These are phyloP conservation scores for Candida coquimbonensis DNA, from an alignment of 805 yeast genomes.

Conservation along the genomic window DNA sequence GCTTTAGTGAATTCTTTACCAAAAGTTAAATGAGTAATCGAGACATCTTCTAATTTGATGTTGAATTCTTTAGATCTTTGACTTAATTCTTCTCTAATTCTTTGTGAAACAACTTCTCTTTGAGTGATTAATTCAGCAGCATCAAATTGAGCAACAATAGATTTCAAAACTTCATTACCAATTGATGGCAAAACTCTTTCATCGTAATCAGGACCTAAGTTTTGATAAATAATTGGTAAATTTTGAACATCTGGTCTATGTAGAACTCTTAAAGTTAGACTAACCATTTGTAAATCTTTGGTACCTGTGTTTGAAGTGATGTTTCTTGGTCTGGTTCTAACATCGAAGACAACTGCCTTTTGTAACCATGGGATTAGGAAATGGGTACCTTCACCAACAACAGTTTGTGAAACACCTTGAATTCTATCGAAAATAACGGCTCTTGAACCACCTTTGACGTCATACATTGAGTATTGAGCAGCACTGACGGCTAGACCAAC, in stretches of 20 bases:
- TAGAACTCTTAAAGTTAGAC: slow-evolving; percentile 84
- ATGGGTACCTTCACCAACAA: slow-evolving; percentile 95
- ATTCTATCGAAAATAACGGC: slow-evolving; percentile 94
- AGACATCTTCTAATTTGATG: slow-evolving; percentile 90
- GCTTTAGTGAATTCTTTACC: slow-evolving; percentile 97
- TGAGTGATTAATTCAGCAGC: slow-evolving; percentile 96
- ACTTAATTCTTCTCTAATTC: slow-evolving; percentile 80
- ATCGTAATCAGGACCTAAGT: slow-evolving; percentile 89
- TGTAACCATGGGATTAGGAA: slow-evolving; percentile 95
- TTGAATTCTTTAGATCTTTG: slow-evolving; percentile 82
- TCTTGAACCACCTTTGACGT: slow-evolving; percentile 92
- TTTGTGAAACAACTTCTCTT: slow-evolving; percentile 88
- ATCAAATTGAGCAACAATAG: slow-evolving; percentile 89
- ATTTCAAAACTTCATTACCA: slow-evolving; percentile 84
- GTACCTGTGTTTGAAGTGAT: slow-evolving; percentile 95
- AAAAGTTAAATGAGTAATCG: slow-evolving; percentile 95
- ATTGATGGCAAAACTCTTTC: slow-evolving; percentile 90
- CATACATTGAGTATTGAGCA: slow-evolving; percentile 81
- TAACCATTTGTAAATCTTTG: slow-evolving; percentile 93
- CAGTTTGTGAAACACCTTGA: slow-evolving; percentile 80
- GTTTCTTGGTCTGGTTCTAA: slow-evolving; percentile 90
- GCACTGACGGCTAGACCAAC: slow-evolving; percentile 62
- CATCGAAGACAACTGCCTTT: slow-evolving; percentile 83
- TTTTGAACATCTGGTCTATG: slow-evolving; percentile 86
- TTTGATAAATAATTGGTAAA: slow-evolving; percentile 84